These are phyloP conservation scores for Rosa lucieae DNA, from an alignment of 306 rosid genomes.

Conservation along the genomic window DNA sequence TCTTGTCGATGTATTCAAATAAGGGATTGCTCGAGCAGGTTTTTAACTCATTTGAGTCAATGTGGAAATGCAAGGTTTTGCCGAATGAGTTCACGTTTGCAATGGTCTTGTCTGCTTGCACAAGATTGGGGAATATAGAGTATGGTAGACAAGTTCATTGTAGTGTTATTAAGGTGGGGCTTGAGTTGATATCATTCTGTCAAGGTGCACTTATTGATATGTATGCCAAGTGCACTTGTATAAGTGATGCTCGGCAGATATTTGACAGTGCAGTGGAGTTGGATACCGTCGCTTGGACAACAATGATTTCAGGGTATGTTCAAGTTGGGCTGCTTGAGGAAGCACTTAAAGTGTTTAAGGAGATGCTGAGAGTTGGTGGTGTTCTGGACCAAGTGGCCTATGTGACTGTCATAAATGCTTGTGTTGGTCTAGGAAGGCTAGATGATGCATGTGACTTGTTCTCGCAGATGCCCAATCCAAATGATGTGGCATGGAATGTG, in stretches of 20 bases:
- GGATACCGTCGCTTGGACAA: conserved; percentile 61
- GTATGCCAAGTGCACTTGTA: conserved; percentile 55
- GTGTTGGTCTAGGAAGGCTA: conserved; percentile 43
- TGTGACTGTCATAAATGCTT: conserved; percentile 64
- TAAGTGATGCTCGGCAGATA: conserved; percentile 46
- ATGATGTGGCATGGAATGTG: conserved; percentile 84
- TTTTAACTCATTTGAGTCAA: conserved; percentile 36
- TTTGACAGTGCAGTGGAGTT: conserved; percentile 39
- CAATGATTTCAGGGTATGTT: conserved; percentile 65
- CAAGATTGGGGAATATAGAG: conserved; percentile 43
- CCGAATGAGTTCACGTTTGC: conserved; percentile 64
- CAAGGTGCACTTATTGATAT: conserved; percentile 62
- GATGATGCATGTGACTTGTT: conserved; percentile 52
- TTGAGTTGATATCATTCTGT: conserved; percentile 40
- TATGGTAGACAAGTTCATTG: conserved; percentile 59
- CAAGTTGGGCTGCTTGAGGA: conserved; percentile 49
- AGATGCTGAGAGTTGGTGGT: conserved; percentile 48
- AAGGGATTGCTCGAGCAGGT: conserved; percentile 33
- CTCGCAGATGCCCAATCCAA: conserved; percentile 39
- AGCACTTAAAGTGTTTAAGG: conserved; percentile 55
- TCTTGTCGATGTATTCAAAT: conserved; percentile 53
- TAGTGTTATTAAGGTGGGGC: conserved; percentile 47
- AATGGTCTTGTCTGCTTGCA: conserved; percentile 53
- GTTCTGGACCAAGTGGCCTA: conserved; percentile 53
- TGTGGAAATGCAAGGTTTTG: conserved; percentile 31